Conservation (phyloP, 2,329 filamentous ascomycete species). For the Phaeomoniella chlamydospora region DNA sequence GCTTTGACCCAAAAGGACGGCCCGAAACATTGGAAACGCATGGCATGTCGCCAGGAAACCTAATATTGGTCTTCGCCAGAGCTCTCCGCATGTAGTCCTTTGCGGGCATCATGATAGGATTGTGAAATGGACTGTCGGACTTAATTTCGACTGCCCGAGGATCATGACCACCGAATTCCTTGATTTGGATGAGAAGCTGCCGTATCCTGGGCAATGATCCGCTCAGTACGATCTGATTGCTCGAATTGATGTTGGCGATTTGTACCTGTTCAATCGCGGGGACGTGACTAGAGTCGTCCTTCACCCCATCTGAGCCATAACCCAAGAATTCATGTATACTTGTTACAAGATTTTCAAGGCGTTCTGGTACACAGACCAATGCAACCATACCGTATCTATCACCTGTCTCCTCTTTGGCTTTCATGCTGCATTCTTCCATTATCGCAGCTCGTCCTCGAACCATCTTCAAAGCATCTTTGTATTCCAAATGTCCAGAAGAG, state of each 20-base stretch:
- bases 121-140: constrained; percentile 74
- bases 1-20: constrained; percentile 57
- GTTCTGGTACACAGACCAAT: constrained; percentile 70
- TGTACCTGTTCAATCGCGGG: constrained; percentile 74
- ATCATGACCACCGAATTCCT: constrained; percentile 84
- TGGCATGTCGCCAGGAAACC: constrained; percentile 59
- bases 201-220: constrained; percentile 74
- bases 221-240: constrained; percentile 89
- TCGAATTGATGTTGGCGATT: constrained; percentile 89
- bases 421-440: constrained; percentile 63
- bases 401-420: constrained; percentile 51
- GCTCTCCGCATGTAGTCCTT: constrained; percentile 57
- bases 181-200: constrained; percentile 66
- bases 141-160: constrained; percentile 76
- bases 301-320: constrained; percentile 48
- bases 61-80: constrained; percentile 49
- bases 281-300: constrained; percentile 52
- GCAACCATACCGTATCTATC: constrained; percentile 92
- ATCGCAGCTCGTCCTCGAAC: constrained; percentile 65
- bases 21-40: constrained; percentile 82
- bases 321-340: constrained; percentile 70
- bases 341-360: constrained; percentile 53
- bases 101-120: constrained; percentile 78
- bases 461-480: constrained; percentile 62
- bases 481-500: constrained; percentile 64